Conservation (phyloP, 1,284 basidiomycete species). For the Sanghuangporus baumii region DNA sequence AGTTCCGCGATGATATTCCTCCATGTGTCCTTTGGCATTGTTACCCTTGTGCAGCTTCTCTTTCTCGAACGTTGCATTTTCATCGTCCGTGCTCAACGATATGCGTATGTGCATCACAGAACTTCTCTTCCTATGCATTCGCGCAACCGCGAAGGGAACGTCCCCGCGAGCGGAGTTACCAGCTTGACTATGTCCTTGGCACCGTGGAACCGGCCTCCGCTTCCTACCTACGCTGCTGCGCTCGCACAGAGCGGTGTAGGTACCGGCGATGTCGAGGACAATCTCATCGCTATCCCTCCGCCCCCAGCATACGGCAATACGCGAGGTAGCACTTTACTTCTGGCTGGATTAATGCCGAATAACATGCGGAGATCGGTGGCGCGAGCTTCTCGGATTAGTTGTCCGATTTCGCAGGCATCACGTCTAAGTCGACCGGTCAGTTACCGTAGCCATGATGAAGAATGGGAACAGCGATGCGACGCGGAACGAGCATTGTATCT, state of each 20-base stretch:
- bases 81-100: conserved; percentile 59
- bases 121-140: conserved; percentile 44
- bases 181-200: conserved; percentile 40
- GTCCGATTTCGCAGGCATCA: conserved; percentile 19
- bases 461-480: conserved; percentile 51
- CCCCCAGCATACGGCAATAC: conserved; percentile 71
- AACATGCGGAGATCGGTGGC: conserved; percentile 33
- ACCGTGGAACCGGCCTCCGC: conserved; percentile 64
- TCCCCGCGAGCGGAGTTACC: conserved; percentile 23
- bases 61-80: conserved; percentile 61
- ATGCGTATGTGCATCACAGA: conserved; percentile 51
- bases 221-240: conserved; percentile 66
- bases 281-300: conserved; percentile 56
- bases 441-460: conserved; percentile 48
- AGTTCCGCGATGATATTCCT: conserved; percentile 43
- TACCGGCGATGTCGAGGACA: conserved; percentile 72
- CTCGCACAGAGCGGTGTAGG: conserved; percentile 60
- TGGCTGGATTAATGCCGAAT: conserved; percentile 47
- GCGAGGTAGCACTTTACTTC: conserved; percentile 57
- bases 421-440: conserved; percentile 39
- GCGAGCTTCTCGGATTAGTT: conserved; percentile 24
- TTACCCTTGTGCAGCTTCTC: conserved; percentile 44
- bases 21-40: conserved; percentile 52
- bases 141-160: conserved; percentile 15
- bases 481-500: conserved; percentile 45